phyloP scores from a whole-genome alignment of 2,329 filamentous ascomycete species.

The Orbilia brochopaga region DNA sequence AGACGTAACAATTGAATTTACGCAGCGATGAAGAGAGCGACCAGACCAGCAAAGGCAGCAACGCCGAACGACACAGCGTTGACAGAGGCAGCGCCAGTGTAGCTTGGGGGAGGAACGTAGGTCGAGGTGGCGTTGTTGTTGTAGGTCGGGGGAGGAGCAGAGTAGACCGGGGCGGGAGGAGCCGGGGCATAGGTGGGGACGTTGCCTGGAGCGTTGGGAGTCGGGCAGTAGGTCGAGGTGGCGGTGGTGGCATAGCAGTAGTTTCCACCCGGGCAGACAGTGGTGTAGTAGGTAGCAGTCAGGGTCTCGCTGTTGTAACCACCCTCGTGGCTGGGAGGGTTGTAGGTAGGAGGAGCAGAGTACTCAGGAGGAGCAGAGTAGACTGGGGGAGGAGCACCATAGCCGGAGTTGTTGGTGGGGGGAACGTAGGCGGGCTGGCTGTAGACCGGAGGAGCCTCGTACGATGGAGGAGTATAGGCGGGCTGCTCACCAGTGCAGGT shows the following conservation, averaged over 20 bases:
- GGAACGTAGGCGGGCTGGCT: slow-evolving; percentile 10
- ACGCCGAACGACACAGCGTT: slow-evolving; percentile 49
- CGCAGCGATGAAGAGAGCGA: slow-evolving; percentile 50
- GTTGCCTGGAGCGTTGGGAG: slow-evolving; percentile 1
- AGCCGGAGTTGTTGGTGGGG: neutral
- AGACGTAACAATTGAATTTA: slow-evolving; percentile 49
- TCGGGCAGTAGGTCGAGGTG: slow-evolving; percentile 45
- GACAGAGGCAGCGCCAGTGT: slow-evolving; percentile 47
- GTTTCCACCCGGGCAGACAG: slow-evolving; percentile 43
- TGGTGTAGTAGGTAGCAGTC: slow-evolving; percentile 47
- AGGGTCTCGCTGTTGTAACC: slow-evolving; percentile 25
- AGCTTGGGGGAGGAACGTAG: slow-evolving; percentile 48
- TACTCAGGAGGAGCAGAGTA: slow-evolving; percentile 17
- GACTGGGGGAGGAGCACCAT: slow-evolving; percentile 10
- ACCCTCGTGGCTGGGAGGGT: neutral
- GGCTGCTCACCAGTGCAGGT: slow-evolving; percentile 22
- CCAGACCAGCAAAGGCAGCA: slow-evolving; percentile 48
- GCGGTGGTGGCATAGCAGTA: slow-evolving; percentile 49
- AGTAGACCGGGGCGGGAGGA: slow-evolving; percentile 16
- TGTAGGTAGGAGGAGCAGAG: slow-evolving; percentile 7
- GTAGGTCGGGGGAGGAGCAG: slow-evolving; percentile 15
- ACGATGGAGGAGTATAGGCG: slow-evolving; percentile 27
- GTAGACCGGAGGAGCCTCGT: slow-evolving; percentile 30
- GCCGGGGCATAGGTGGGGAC: slow-evolving; percentile 13
- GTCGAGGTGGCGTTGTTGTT: slow-evolving; percentile 28